Base-by-base conservation (phyloP, 2,329 filamentous ascomycete genomes). In the Verticillium alfalfae region DNA sequence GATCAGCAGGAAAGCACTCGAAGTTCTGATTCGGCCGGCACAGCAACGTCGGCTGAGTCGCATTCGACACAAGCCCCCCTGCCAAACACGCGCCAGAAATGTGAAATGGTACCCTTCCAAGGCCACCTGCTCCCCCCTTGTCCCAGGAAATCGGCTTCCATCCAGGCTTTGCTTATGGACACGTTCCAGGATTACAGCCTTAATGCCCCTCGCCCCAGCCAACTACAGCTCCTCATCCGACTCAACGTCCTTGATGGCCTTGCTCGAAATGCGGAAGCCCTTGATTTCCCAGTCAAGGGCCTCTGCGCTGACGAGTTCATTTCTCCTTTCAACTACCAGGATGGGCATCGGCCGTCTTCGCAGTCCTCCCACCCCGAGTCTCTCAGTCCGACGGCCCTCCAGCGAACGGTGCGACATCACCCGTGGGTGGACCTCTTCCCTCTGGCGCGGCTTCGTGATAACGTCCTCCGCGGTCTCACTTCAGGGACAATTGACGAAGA, bases 371-470 rank as follows among this genome's bases (percentile, higher is more conserved):
- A 41, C 16, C 61, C 59, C 18, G 54, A 31, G 7, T 22, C 36
- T 5, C 66, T 74, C 4, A 65, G 61, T 5, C 73, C 74, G 1
- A 75, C 72, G 6, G 61, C 61, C 1, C 62, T 73, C n/a, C 73
- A 76, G 61, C 62, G 66, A 34, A 57, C 65, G 1, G 63, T 68
- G 1, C 59, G 63, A 1, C 75, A 77, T 52, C 72, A 75, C 49
- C 72, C 73, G 2, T 77, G 74, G 71, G 60, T 76, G 7, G 74
- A 76, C 65, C 64, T 76, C 1, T 66, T 77, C 34, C 75, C 75
- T 1, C 67, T 75, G 10, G 69, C 75, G 3, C 61, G 57, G 16
- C 67, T 76, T 62, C 66, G 75, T 5, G 70, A 76, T n/a, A 75
- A 73, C 57, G 57, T 75, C 5, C 58, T 76, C 1, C 60, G 57